Evolutionary conservation across 805 yeast genomes (phyloP), one percentile per base, ranked within the genome.

Genomic region (Zygoascus biomembranicola): DNA sequence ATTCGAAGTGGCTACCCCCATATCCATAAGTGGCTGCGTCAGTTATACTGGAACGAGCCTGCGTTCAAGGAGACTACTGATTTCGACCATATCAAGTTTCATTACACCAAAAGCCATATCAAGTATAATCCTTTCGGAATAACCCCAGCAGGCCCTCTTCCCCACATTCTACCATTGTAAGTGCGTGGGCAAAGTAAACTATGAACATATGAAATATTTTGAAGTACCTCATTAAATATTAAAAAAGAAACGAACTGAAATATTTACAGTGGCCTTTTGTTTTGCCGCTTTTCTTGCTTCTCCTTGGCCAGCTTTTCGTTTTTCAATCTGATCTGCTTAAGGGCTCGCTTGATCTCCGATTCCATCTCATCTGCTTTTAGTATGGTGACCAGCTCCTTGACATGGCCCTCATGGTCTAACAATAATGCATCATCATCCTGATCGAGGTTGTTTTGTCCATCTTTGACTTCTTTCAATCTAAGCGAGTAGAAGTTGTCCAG

Each of bases 41-140:
- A 85, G 59, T 76, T 94, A 62, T 94, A 90, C 72, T 90, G 97
- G 96, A 74, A 76, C 50, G 64, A 77, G 54, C 81, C 82, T 18
- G 88, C 84, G 9, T 87, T 92, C 71, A 77, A 78, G 61, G 79
- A 79, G 39, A 87, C 97, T 11, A 88, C 96, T 18, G 77, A 86
- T 66, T 88, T 94, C 64, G 88, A 85, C 42, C 98, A 94, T 68
- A 90, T 92, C 73, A 92, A 90, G 69, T 74, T 76, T 63, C 97
- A 90, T 72, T 92, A 92, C 73, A 90, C 96, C 45, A 84, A 85
- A 69, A 83, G 94, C 26, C 97, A 90, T 67, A 66, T 78, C 43
- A 78, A 77, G 49, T 85, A 89, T 68, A 94, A 92, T 66, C 97
- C 96, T 3, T 71, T 75, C 57, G 83, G 85, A 1, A 85, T 94